Evolutionary conservation across 2,329 filamentous ascomycete genomes (phyloP), one percentile per base, ranked within the genome.

Genomic region (Ascocoryne sarcoides): DNA sequence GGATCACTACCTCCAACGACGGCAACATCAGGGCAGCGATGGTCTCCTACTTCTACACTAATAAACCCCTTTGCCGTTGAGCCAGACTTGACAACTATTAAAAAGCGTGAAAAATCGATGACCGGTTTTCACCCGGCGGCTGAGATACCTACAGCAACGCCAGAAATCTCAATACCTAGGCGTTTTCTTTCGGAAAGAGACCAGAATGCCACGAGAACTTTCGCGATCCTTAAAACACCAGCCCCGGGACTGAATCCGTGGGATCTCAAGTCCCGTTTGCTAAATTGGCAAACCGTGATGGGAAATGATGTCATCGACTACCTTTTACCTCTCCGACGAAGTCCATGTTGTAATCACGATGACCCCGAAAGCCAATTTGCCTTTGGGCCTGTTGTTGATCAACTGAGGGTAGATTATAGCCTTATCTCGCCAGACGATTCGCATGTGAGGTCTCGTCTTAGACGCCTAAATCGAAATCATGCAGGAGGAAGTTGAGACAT

Each of bases 281-380:
- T 68, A 19, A 96, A 96, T 56, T 81, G 88, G 64, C 75, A 77
- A 48, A 73, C 81, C 10, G 76, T 95, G 17, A 87, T 98, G 79
- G 90, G 90, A 0, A 64, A 72, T 34, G 74, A 65, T 15, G 48
- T 79, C 2, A 45, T 81, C 10, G 84, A 95, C 44, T 96, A 89
- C 89, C 56, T 95, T 10, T 63, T 95, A 1, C 90, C 90, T 0
- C 60, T 94, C 23, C 76, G 69, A 42, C 70, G 75, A 44, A 87
- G 84, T 4, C 90, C 90, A 0, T 90, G 84, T 59, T 72, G 72
- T 37, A 72, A 75, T 39, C 83, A 89, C 52, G 76, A 77, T 34
- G 72, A 69, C 49, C 67, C 69, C 43, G 70, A 74, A 46, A 80
- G 83, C 53, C 76, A 84, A 42, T 93, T 83, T 57, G 69, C 72